Conservation (phyloP, 2,329 filamentous ascomycete genomes). For the Basipetospora chlamydospora region DNA sequence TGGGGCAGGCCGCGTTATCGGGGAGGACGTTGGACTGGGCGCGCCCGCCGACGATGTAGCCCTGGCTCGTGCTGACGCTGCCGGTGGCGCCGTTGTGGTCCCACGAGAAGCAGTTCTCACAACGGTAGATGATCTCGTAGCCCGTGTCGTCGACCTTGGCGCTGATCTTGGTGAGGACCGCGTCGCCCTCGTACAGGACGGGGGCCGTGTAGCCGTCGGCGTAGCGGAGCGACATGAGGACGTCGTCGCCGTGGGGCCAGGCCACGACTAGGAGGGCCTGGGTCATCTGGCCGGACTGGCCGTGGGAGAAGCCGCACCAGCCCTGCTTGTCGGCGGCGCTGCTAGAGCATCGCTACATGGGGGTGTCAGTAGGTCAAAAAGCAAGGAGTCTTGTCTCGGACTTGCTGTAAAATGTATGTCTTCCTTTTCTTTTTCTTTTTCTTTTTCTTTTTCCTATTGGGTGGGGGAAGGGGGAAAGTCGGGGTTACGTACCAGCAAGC, state of each 20-base stretch:
- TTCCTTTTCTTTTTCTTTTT: too few relatives aligned
- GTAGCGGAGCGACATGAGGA: conserved; percentile 43
- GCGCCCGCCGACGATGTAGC: conserved; percentile 37
- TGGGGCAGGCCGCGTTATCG: conserved; percentile 24
- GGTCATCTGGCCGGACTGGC: conserved; percentile 34
- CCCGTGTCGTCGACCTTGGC: conserved; percentile 41
- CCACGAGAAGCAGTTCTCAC: conserved; percentile 26
- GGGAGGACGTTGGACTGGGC: conserved; percentile 33
- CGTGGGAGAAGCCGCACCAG: conserved; percentile 43
- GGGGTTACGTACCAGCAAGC: conserved; percentile 31
- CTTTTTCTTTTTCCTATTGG: not conserved
- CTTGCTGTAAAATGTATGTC: too few relatives aligned
- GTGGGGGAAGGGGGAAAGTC: too few relatives aligned
- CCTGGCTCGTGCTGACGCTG: conserved; percentile 27
- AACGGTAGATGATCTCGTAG: conserved; percentile 36
- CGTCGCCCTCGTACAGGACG: conserved; percentile 43
- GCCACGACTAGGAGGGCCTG: conserved; percentile 42
- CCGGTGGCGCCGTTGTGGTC: conserved; percentile 30
- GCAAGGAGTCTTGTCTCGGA: too few relatives aligned
- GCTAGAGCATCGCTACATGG: conserved; percentile 8
- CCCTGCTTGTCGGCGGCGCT: conserved; percentile 24
- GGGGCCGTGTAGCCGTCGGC: conserved; percentile 44
- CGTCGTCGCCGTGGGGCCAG: conserved; percentile 36
- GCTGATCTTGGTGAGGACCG: conserved; percentile 45
- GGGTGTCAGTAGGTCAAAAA: conserved; percentile 22